Percentiles rank a stretch among this genome's conserved stretches.
Evolutionary conservation across 2,329 filamentous ascomycete genomes (phyloP).

Genomic region (Lasiodiplodia sp.): DNA sequence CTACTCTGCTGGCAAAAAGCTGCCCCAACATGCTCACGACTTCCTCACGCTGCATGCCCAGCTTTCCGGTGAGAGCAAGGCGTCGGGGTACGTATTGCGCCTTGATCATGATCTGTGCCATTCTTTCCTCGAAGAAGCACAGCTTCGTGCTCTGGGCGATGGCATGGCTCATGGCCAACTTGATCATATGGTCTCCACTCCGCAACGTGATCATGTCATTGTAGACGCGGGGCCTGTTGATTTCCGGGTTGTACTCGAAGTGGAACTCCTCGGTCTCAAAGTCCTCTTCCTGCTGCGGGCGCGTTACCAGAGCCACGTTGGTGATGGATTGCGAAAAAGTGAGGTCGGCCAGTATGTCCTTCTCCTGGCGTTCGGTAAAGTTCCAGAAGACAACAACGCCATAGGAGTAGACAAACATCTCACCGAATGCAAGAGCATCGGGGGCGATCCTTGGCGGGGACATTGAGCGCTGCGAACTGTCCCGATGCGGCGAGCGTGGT

Average conservation of each 20-base stretch:
- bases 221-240: conserved; percentile 88
- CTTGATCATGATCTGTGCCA: conserved; percentile 92
- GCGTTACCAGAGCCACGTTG: conserved; percentile 72
- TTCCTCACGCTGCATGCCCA: conserved; percentile 90
- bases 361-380: conserved; percentile 94
- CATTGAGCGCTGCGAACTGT: conserved; percentile 28
- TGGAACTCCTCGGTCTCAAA: conserved; percentile 99
- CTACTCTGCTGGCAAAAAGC: conserved; percentile 91
- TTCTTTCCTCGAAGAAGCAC: conserved; percentile 93
- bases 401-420: conserved; percentile 97
- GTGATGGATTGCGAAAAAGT: conserved; percentile 81
- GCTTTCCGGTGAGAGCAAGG: conserved; percentile 84
- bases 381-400: conserved; percentile 99
- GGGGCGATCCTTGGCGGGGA: conserved; percentile 64
- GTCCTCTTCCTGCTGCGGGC: conserved; percentile 84
- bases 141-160: conserved; percentile 98
- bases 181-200: conserved; percentile 98
- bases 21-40: conserved; percentile 91
- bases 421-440: conserved; percentile 80
- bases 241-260: conserved; percentile 91
- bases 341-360: conserved; percentile 92
- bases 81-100: conserved; percentile 91
- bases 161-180: conserved; percentile 94
- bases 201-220: conserved; percentile 99
- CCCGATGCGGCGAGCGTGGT: conserved; percentile 23